Percentiles rank a stretch among this genome's conserved stretches.
These are phyloP conservation scores for Solanum habrochaites DNA, from an alignment of 257 asterid genomes.

Conservation along the genomic window DNA sequence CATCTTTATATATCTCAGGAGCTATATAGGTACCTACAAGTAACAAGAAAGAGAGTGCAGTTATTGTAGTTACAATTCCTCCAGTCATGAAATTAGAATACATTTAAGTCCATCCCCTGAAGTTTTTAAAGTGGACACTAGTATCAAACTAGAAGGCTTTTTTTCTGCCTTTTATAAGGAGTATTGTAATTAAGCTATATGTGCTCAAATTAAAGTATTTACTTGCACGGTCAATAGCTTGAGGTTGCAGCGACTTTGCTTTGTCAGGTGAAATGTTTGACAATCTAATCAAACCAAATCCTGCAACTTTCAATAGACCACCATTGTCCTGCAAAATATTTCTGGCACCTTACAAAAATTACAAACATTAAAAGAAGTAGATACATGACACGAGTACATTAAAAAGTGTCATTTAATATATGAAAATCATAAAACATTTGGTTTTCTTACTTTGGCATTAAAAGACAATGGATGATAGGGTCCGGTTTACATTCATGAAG, in stretches of 20 bases:
- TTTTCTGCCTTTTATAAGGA: background rate
- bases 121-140: background rate
- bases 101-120: background rate
- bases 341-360: constrained; percentile 97
- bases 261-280: constrained; percentile 61
- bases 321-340: constrained; percentile 98
- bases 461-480: constrained; percentile 83
- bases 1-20: constrained; percentile 69
- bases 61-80: background rate
- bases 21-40: constrained; percentile 63
- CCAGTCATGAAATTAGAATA: background rate
- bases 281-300: constrained; percentile 67
- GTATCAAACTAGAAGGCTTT: background rate
- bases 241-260: constrained; percentile 68
- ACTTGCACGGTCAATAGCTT: constrained; percentile 70
- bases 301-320: constrained; percentile 92
- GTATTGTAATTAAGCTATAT: background rate
- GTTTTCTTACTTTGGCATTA: constrained; percentile 95
- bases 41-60: background rate
- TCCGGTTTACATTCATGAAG: constrained; percentile 98
- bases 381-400: background rate
- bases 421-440: constrained; percentile 30
- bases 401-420: background rate
- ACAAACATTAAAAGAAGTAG: constrained; percentile 43
- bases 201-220: constrained; percentile 14